phyloP scores from a whole-genome alignment of 257 asterid species.

The Penstemon davidsonii region DNA sequence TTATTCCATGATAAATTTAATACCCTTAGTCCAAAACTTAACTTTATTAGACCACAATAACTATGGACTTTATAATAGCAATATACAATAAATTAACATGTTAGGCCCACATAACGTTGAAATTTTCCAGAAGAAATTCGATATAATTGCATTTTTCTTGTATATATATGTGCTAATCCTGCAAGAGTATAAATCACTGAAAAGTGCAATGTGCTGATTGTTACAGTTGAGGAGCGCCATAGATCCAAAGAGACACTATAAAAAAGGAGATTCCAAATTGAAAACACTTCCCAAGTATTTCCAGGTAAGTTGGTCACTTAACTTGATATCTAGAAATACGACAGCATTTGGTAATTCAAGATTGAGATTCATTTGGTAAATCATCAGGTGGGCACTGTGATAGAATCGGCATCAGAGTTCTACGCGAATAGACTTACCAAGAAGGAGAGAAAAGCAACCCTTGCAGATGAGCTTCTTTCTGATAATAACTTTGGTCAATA shows the following conservation, averaged over 20 bases:
- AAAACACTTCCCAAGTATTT: constrained; percentile 86
- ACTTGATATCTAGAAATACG: constrained; percentile 4
- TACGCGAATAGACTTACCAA: constrained; percentile 75
- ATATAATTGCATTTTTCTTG: not conserved
- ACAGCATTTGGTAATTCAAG: constrained; percentile 3
- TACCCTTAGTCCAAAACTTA: no score
- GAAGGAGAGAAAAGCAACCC: constrained; percentile 80
- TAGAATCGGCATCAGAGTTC: constrained; percentile 77
- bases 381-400: constrained; percentile 85
- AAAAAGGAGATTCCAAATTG: constrained; percentile 70
- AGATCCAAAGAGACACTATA: constrained; percentile 75
- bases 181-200: constrained; percentile 14
- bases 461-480: constrained; percentile 88
- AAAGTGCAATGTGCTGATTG: constrained; percentile 19
- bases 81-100: no score
- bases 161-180: not conserved
- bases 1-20: no score
- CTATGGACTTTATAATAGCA: no score
- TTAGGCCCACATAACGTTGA: no score
- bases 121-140: no score
- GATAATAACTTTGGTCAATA: constrained; percentile 51
- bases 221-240: constrained; percentile 70
- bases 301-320: constrained; percentile 57
- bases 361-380: constrained; percentile 20
- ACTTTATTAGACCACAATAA: no score